Percentiles rank a stretch among this genome's conserved stretches.
Evolutionary conservation across 164 flowering plant species (phyloP).

Genomic region (Vitis vinifera): ASM3070453v1 NC_081814.1:11923501-11924000

Average conservation of each 20-base stretch:
- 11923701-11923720: constrained; percentile 60
- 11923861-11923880: not conserved
- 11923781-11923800: constrained; percentile 52
- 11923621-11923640: constrained; percentile 82
- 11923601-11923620: constrained; percentile 88
- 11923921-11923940: too few species aligned
- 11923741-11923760: constrained; percentile 51
- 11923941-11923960: too few species aligned
- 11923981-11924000: too few species aligned
- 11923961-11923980: too few species aligned
- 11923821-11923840: not conserved
- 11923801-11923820: constrained; percentile 55
- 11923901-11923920: too few species aligned
- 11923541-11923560: constrained; percentile 85
- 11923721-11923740: constrained; percentile 75
- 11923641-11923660: constrained; percentile 30
- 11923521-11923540: constrained; percentile 84
- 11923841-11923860: not conserved
- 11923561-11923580: constrained; percentile 86
- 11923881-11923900: too few species aligned
- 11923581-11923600: constrained; percentile 86
- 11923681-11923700: constrained; percentile 79
- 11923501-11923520: constrained; percentile 73
- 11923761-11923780: constrained; percentile 39
- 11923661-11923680: constrained; percentile 63